A percentile compares a stretch with the other conserved stretches of the same genome.
These are phyloP conservation scores for Phytophthora ramorum DNA, from an alignment of 352 stramenopile genomes.

Conservation along the genomic window DNA sequence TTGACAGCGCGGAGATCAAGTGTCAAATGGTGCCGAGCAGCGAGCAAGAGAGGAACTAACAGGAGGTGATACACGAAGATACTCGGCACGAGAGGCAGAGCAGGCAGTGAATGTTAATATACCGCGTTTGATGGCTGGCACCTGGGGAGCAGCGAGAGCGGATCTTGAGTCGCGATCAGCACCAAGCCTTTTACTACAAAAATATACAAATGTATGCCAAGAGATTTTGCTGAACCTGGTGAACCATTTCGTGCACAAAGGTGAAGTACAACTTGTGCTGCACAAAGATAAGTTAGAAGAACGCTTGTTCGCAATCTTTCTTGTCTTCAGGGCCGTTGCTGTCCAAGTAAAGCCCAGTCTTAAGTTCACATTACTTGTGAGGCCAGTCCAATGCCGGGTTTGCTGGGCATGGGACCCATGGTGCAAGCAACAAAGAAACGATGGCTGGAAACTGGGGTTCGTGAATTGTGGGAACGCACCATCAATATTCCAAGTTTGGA, in stretches of 20 bases:
- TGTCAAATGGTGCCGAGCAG: slow-evolving; percentile 14
- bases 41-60: slow-evolving; percentile 11
- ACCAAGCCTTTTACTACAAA: no score
- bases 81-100: slow-evolving; percentile 10
- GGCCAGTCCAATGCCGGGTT: no score
- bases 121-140: slow-evolving; percentile 36
- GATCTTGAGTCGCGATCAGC: no score
- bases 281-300: neutral
- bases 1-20: slow-evolving; percentile 19
- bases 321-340: neutral
- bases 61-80: slow-evolving; percentile 15
- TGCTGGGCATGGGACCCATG: no score
- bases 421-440: no score
- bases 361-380: neutral
- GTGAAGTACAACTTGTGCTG: no score
- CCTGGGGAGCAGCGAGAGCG: neutral
- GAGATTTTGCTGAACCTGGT: no score
- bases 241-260: no score
- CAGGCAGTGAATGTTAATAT: slow-evolving; percentile 38
- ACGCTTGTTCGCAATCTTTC: neutral
- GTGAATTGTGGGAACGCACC: no score
- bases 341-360: neutral
- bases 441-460: no score
- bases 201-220: neutral
- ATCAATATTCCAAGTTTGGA: no score